Evolutionary conservation across 768 basidiomycete genomes (phyloP), one percentile per base, ranked within the genome.

Genomic region (Xerocomellus intermedius): DNA sequence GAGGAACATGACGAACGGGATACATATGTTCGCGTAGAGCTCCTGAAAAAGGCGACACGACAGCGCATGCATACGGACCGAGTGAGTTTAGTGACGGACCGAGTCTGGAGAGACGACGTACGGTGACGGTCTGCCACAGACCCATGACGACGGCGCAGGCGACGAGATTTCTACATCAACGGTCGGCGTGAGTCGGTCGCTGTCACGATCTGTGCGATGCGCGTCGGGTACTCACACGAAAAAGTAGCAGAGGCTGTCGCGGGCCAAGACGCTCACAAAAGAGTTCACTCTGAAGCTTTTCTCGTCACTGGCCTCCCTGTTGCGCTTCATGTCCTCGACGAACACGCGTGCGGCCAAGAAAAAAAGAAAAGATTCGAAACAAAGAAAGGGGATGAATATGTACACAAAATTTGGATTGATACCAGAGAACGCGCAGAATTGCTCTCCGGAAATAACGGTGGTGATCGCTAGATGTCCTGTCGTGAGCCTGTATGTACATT

Each of bases 241-340:
- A 22, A 69, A 71, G 51, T 73, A 71, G 21, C 66, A 63, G 14
- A 71, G 50, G 22, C 69, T 73, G 35, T 71, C 69, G 21, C 70
- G 61, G 0, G 60, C 65, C 42, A 71, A 38, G 42, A 71, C 36
- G 30, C 33, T 33, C 47, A 68, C 50, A 12, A 71, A 71, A 19
- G 65, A 51, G 39, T 59, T 64, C 9, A 59, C 21, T 33, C 54
- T 28, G 10, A 61, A 6, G 10, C 52, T 46, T 4, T 42, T 57
- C 3, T 57, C 50, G 3, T 47, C 42, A 4, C n/a, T n/a, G 10
- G 22, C 1, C 3, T 49, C 35, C 21, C n/a, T 48, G 9, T 42
- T 55, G 4, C 42, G 48, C 30, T 36, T 56, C 19, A 60, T 38
- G 50, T 55, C 59, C 19, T 51, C 44, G 7, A 61, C 12, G 8